Conservation (phyloP, 129 eudicot species). For the sunflower (Helianthus annuus) region HanXRQr2.0-SUNRISE NC_035449.2:193263545-193264044, state of each 20-base stretch:
- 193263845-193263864: conserved; percentile 68
- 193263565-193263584: conserved; percentile 55
- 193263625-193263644: conserved; percentile 70
- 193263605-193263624: conserved; percentile 72
- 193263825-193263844: conserved; percentile 73
- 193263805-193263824: conserved; percentile 91
- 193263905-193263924: background rate
- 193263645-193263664: conserved; percentile 51
- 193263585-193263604: conserved; percentile 82
- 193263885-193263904: background rate
- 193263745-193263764: conserved; percentile 74
- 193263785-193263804: conserved; percentile 87
- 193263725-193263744: conserved; percentile 90
- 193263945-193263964: no score
- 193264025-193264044: no score
- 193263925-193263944: no score
- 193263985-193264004: no score
- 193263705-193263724: conserved; percentile 91
- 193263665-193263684: conserved; percentile 82
- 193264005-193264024: no score
- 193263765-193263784: conserved; percentile 68
- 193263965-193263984: no score
- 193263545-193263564: conserved; percentile 80
- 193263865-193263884: conserved; percentile 68
- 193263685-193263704: conserved; percentile 89